Base-by-base conservation (phyloP, 208 protist genomes). In the Kentomonas sorsogonicus region DNA sequence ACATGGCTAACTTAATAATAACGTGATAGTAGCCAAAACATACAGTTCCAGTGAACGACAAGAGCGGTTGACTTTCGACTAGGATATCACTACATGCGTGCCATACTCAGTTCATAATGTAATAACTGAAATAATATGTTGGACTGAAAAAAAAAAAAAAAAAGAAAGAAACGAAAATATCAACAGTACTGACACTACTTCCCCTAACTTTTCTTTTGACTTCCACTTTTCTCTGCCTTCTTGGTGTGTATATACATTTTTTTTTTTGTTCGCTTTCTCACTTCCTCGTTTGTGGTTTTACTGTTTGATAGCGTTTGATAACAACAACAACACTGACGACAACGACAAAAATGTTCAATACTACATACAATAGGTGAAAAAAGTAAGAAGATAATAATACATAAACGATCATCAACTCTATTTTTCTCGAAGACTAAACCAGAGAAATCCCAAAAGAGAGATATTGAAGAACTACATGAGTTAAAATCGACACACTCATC, bases 41-140 rank as follows among this genome's bases (percentile, higher is more conserved):
- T 94, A 94, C 61, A 89, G 86, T 55, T 88, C 86, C 51, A 89
- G 74, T 55, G 79, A 91, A 53, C 86, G 91, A 62, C 78, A 89
- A 39, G 86, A 94, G n/a, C n/a, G n/a, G n/a, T n/a, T n/a, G n/a
- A n/a, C n/a, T n/a, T n/a, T n/a, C n/a, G n/a, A n/a, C n/a, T n/a
- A n/a, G n/a, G n/a, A n/a, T n/a, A n/a, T n/a, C n/a, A n/a, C n/a
- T 71, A 81, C 86, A 20, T 91, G 91, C 36, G 78, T 75, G 6
- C 91, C 86, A 11, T 94, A 94, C 66, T 70, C 91, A 27, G 78
- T 94, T 7, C 91, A 94, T 51, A 94, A 89, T 70, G 81, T 89
- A 39, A 79, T 26, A 71, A 68, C n/a, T 63, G 88, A 31, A 70
- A 63, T n/a, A 64, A 71, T 53, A 56, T 65, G 43, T 46, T 86